Conservation (phyloP, 371 early-diverging fungal species). For the Haplosporangium sp. region DNA sequence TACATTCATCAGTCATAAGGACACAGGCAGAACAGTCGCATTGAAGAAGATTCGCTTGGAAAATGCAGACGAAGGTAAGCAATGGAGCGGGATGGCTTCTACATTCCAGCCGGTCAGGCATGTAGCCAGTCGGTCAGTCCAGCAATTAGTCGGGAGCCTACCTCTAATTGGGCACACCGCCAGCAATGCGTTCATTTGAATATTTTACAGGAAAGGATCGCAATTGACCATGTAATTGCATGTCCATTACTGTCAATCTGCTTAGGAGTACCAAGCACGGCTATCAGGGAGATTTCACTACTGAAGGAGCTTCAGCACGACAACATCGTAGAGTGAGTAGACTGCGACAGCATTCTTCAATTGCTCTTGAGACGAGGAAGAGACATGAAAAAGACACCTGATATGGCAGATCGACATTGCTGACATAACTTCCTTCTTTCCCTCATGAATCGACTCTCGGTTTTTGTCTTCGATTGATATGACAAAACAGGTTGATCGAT, state of each 20-base stretch:
- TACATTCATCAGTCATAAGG: not conserved
- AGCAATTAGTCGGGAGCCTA: not conserved
- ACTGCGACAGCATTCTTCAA: not conserved
- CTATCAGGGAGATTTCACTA: slow-evolving; percentile 98
- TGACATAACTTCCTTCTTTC: not conserved
- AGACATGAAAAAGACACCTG: no score
- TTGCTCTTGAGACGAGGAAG: not conserved
- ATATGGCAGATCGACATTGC: no score
- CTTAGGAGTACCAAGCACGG: slow-evolving; percentile 89
- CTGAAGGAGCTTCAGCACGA: slow-evolving; percentile 94
- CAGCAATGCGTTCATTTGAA: not conserved
- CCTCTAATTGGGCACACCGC: not conserved
- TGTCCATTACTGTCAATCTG: slow-evolving; percentile 1
- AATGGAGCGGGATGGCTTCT: not conserved
- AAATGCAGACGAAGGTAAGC: slow-evolving; percentile 93
- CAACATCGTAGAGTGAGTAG: slow-evolving; percentile 88
- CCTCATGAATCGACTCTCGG: not conserved
- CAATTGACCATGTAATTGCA: not conserved
- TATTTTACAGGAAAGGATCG: not conserved
- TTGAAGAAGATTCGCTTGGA: slow-evolving; percentile 97
- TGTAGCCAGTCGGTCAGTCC: not conserved
- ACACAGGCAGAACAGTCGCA: slow-evolving; percentile 74
- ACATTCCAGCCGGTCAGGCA: no score
- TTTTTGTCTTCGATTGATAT: not conserved
- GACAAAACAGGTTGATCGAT: slow-evolving; percentile 77